Conservation (phyloP, 2,329 filamentous ascomycete genomes). For the Thelonectria olida region DNA sequence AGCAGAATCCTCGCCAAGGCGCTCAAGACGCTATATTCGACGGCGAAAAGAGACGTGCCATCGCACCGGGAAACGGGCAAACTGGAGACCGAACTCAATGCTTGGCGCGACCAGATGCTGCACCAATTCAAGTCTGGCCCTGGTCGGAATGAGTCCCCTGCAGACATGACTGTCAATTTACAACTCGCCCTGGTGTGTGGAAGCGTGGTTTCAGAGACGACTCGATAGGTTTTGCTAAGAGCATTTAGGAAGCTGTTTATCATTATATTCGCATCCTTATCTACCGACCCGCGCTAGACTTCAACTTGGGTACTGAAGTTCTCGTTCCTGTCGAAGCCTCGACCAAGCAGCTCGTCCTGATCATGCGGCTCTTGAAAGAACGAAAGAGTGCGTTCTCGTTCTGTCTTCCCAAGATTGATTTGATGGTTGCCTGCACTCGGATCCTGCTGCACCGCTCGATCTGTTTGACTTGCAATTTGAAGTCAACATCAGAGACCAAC, state of each 20-base stretch:
- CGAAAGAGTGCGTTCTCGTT: conserved; percentile 89
- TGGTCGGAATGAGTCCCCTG: conserved; percentile 91
- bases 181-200: conserved; percentile 82
- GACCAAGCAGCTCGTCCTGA: conserved; percentile 92
- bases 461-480: conserved; percentile 68
- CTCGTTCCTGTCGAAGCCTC: conserved; percentile 82
- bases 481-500: no score
- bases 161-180: conserved; percentile 87
- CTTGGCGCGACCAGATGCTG: conserved; percentile 82
- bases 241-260: no score
- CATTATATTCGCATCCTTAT: conserved; percentile 91
- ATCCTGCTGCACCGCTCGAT: conserved; percentile 87
- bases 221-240: conserved; percentile 75
- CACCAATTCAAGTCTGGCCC: conserved; percentile 86
- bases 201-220: conserved; percentile 6
- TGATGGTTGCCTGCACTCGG: conserved; percentile 83
- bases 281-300: conserved; percentile 86
- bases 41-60: conserved; percentile 81
- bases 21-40: conserved; percentile 83
- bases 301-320: conserved; percentile 77
- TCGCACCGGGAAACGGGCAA: conserved; percentile 79
- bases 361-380: conserved; percentile 88
- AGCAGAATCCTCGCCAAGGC: conserved; percentile 86
- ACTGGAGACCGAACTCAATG: conserved; percentile 79
- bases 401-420: conserved; percentile 87